Conservation (phyloP, 345 rosid genomes). For the Viola odorata region DNA sequence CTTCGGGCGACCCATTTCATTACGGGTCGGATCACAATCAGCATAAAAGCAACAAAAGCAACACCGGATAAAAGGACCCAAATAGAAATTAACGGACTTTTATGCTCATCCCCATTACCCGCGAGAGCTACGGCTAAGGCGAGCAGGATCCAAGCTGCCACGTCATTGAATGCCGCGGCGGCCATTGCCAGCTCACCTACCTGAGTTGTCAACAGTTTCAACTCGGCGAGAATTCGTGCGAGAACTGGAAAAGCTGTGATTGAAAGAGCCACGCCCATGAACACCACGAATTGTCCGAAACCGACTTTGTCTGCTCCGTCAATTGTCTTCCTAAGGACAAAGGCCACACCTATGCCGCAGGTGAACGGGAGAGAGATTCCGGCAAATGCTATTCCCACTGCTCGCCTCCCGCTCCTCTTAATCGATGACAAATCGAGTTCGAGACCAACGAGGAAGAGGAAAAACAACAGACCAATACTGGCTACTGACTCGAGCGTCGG, state of each 20-base stretch:
- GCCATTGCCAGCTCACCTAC: constrained; percentile 81
- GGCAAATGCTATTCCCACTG: constrained; percentile 57
- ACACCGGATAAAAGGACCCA: constrained; percentile 47
- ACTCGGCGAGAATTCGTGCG: constrained; percentile 82
- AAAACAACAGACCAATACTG: constrained; percentile 71
- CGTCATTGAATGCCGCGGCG: constrained; percentile 82
- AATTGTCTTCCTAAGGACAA: constrained; percentile 40
- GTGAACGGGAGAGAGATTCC: constrained; percentile 68
- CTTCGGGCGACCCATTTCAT: constrained; percentile 19
- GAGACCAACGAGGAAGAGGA: constrained; percentile 77
- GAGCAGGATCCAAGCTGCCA: constrained; percentile 73
- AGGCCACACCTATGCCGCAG: constrained; percentile 50
- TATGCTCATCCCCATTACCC: constrained; percentile 23
- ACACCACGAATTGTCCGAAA: constrained; percentile 48
- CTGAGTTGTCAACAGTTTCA: constrained; percentile 58
- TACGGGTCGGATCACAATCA: constrained; percentile 13
- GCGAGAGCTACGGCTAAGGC: constrained; percentile 70
- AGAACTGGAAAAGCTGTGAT: constrained; percentile 92
- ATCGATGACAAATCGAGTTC: constrained; percentile 58
- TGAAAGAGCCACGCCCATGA: constrained; percentile 81
- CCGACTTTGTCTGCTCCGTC: constrained; percentile 45
- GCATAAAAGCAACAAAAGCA: constrained; percentile 41
- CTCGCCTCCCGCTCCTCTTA: constrained; percentile 49
- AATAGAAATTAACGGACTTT: constrained; percentile 29
- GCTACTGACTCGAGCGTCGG: constrained; percentile 70